Percentiles rank a stretch among this genome's conserved stretches.
These are phyloP conservation scores for Blastocystis sp. DNA, from an alignment of 352 stramenopile species.

Conservation along the genomic window DNA sequence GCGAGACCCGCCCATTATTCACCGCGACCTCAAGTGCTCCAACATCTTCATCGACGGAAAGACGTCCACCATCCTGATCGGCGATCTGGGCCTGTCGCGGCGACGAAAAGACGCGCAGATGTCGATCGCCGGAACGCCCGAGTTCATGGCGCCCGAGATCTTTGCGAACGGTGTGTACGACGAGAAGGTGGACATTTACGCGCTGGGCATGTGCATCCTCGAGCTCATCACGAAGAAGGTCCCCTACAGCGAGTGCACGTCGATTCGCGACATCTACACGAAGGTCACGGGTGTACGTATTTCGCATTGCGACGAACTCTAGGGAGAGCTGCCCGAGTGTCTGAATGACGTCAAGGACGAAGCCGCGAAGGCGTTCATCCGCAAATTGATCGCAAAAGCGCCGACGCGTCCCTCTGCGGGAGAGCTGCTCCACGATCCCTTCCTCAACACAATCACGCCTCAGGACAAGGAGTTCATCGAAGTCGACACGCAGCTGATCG, in stretches of 20 bases:
- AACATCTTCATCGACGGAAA: conserved; percentile 99
- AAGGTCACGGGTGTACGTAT: conserved; percentile 80
- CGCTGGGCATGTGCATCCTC: conserved; percentile 98
- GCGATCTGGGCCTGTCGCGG: conserved; percentile 87
- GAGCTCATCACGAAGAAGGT: conserved; percentile 99
- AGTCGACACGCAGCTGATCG: conserved; percentile 22
- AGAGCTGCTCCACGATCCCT: conserved; percentile 53
- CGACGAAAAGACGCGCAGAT: conserved; percentile 38
- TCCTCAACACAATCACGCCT: conserved; percentile 22
- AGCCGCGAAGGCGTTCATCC: conserved; percentile 41
- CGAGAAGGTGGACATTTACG: conserved; percentile 89
- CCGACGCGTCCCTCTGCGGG: conserved; percentile 15
- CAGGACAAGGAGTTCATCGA: conserved; percentile 58
- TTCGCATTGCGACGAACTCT: not conserved
- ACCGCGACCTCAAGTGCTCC: conserved; percentile 90
- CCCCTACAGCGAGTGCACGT: conserved; percentile 88
- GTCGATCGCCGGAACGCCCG: conserved; percentile 85
- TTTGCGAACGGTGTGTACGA: conserved; percentile 84
- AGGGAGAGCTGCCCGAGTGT: conserved; percentile 49
- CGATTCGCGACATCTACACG: conserved; percentile 87
- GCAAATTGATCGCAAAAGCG: conserved; percentile 33
- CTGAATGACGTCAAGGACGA: conserved; percentile 67
- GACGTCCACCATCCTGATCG: conserved; percentile 94
- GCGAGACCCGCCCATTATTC: conserved; percentile 87
- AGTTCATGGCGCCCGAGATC: conserved; percentile 99